Evolutionary conservation across 2,329 filamentous ascomycete species (phyloP), one percentile per base, ranked within the genome.

Genomic region (Fusarium sp.): DNA sequence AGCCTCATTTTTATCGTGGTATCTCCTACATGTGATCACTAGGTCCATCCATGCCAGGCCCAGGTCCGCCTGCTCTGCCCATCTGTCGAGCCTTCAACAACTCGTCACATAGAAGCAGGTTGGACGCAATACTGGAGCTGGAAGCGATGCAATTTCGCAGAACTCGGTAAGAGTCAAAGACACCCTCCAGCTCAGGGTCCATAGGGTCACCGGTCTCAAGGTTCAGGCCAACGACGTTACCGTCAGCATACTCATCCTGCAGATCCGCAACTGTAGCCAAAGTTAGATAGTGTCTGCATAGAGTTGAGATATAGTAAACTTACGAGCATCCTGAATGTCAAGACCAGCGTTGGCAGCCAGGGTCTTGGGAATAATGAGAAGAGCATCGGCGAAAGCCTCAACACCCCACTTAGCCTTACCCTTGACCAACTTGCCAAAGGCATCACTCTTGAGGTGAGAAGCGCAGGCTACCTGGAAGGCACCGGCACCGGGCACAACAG

Each of bases 361-460:
- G 3, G 94, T 98, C 88, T 99, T 99, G 76, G 96, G 96, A 76
- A 99, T 98, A 75, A 99, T 87, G 67, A 99, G 86, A 45, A 99
- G 87, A 54, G 96, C 95, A 81, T 99, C 95, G 9, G 96, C 93
- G 80, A 99, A 99, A 9, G 96, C 96, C 72, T 91, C 89, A 9
- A 99, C 94, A 79, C 96, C 96, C 87, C 90, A 98, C 84, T 97
- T 97, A 40, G 95, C 93, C 87, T 99, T 99, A 76, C 96, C 96
- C 87, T 98, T 99, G 78, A 98, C 92, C 31, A 92, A 91, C 85
- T 94, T 97, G 74, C 87, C 87, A 84, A 98, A 97, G 19, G 87
- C 88, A 76, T 97, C 94, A 70, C 94, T 94, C 79, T 92, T 92
- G 66, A 99, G 86, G 80, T 97, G 94, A 46, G 90, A 87, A 24